phyloP scores from a whole-genome alignment of 768 basidiomycete genomes.

The Suillus subluteus region DNA sequence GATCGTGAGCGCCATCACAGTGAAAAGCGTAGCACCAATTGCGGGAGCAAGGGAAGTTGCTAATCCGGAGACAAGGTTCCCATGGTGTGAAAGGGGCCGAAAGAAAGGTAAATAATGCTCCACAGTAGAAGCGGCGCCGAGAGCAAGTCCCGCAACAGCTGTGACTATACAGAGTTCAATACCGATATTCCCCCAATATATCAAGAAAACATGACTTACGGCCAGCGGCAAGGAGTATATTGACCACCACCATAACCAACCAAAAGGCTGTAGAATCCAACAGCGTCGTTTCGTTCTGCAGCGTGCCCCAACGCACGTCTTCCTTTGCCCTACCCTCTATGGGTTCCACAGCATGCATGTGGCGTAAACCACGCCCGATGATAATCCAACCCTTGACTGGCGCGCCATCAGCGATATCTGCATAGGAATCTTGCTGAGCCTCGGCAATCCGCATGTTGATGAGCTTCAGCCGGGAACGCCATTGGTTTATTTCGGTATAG shows the following conservation, averaged over 20 bases:
- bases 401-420: slow-evolving; percentile 71
- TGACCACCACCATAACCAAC: slow-evolving; percentile 53
- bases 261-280: slow-evolving; percentile 58
- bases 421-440: slow-evolving; percentile 66
- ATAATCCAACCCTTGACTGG: slow-evolving; percentile 79
- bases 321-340: slow-evolving; percentile 85
- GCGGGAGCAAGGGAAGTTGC: slow-evolving; percentile 73
- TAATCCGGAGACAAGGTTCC: slow-evolving; percentile 61
- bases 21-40: slow-evolving; percentile 61
- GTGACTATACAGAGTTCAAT: slow-evolving; percentile 51
- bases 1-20: slow-evolving; percentile 51
- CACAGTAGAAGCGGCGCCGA: slow-evolving; percentile 73
- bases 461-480: slow-evolving; percentile 69
- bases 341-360: slow-evolving; percentile 62
- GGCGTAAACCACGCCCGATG: slow-evolving; percentile 68
- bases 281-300: slow-evolving; percentile 59
- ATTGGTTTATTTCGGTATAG: slow-evolving; percentile 70
- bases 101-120: slow-evolving; percentile 74
- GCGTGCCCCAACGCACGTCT: slow-evolving; percentile 79
- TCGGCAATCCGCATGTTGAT: slow-evolving; percentile 78
- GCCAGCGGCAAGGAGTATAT: slow-evolving; percentile 56
- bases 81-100: slow-evolving; percentile 48
- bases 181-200: slow-evolving; percentile 7
- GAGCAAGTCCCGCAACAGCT: slow-evolving; percentile 67
- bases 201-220: slow-evolving; percentile 48